These are phyloP conservation scores for Thuidium tamariscinum DNA, from an alignment of 225 moss, liverwort and hornwort species.

Conservation along the genomic window DNA sequence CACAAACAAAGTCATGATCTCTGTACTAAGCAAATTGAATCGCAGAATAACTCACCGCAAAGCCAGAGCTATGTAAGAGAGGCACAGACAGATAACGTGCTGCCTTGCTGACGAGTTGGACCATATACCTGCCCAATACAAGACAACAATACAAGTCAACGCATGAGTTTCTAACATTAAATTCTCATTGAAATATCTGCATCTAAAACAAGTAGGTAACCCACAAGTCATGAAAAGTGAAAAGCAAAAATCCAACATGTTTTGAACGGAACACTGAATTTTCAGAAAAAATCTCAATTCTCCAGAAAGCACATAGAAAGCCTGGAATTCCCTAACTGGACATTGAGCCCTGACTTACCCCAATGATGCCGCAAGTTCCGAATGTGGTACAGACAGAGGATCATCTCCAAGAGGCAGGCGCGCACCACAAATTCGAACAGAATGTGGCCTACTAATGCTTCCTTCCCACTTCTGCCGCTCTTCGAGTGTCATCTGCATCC, in stretches of 20 bases:
- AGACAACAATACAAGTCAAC: neutral
- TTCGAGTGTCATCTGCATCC: conserved; percentile 42
- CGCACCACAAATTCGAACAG: conserved; percentile 65
- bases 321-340: neutral
- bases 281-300: neutral
- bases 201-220: neutral
- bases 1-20: neutral
- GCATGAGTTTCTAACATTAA: neutral
- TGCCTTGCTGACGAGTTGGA: conserved; percentile 78
- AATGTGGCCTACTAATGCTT: conserved; percentile 34
- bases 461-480: conserved; percentile 65
- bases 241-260: neutral
- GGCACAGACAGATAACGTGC: conserved; percentile 86
- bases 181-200: neutral
- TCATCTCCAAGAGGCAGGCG: conserved; percentile 76
- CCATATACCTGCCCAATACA: conserved; percentile 57
- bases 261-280: neutral
- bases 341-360: conserved; percentile 39
- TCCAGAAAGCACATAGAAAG: neutral
- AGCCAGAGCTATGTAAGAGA: conserved; percentile 85
- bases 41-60: conserved; percentile 59
- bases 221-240: neutral
- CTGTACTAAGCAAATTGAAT: neutral
- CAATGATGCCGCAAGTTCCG: conserved; percentile 84
- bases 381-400: conserved; percentile 53